phyloP scores from a whole-genome alignment of 208 protist species.

The Histomonas meleagridis region DNA sequence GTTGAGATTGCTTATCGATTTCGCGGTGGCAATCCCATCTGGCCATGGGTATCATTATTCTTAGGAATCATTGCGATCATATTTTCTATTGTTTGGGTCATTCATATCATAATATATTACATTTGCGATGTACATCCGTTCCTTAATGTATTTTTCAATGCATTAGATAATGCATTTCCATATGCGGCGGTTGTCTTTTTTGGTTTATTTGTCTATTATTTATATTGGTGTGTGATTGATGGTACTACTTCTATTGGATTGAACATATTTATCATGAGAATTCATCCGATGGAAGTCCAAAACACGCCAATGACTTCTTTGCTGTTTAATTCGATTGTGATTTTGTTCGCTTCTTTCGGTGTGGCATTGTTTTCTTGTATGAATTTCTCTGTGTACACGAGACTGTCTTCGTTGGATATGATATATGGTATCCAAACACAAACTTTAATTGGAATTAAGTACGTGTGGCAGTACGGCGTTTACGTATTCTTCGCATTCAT shows the following conservation, averaged over 20 bases:
- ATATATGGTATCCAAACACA: conserved; percentile 21
- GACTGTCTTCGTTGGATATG: not conserved
- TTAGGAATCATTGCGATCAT: not conserved
- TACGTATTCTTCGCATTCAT: not conserved
- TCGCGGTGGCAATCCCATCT: conserved; percentile 7
- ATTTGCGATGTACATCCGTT: not conserved
- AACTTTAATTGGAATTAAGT: not conserved
- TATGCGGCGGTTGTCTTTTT: not conserved
- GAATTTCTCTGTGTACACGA: not conserved
- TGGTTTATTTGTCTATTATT: not conserved
- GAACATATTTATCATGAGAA: not conserved
- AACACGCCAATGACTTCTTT: conserved; percentile 30
- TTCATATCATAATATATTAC: not conserved
- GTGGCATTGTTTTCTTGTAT: not conserved
- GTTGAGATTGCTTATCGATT: not conserved
- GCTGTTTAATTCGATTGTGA: not conserved
- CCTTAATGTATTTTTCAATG: not conserved
- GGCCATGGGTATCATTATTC: not conserved
- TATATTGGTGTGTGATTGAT: not conserved
- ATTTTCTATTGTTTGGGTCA: not conserved
- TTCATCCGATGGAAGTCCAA: not conserved
- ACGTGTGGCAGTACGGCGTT: not conserved
- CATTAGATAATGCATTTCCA: not conserved
- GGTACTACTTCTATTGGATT: not conserved
- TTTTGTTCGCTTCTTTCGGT: not conserved